Evolutionary conservation across 768 basidiomycete species (phyloP).

Genomic region (Amanita pseudoporphyria): DNA sequence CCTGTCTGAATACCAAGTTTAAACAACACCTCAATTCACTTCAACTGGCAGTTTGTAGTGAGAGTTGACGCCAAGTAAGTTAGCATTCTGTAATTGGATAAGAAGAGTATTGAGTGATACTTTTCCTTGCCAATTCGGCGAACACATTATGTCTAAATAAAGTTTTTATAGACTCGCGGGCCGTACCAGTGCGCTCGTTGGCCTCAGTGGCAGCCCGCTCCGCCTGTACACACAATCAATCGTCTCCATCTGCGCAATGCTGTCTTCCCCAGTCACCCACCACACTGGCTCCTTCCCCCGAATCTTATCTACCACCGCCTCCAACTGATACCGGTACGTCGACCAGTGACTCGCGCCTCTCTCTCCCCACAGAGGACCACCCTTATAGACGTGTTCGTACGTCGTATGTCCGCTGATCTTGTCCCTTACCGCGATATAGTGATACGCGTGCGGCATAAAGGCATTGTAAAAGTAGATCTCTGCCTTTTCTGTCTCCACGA

Average conservation of each 20-base stretch:
- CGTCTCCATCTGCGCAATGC: constrained; percentile 32
- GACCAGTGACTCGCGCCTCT: constrained; percentile 39
- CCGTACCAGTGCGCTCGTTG: not conserved
- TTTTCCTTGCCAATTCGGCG: too few relatives aligned
- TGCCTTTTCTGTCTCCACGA: constrained; percentile 35
- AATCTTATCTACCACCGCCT: constrained; percentile 45
- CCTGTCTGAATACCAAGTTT: too few relatives aligned
- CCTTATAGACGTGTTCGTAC: constrained; percentile 22
- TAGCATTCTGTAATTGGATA: too few relatives aligned
- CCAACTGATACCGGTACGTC: constrained; percentile 47
- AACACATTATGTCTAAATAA: too few relatives aligned
- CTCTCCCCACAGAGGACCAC: constrained; percentile 15
- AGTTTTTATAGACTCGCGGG: too few relatives aligned
- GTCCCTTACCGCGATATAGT: constrained; percentile 32
- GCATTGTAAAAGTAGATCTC: constrained; percentile 35
- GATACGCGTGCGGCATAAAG: constrained; percentile 30
- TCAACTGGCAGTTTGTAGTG: too few relatives aligned
- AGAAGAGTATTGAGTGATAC: too few relatives aligned
- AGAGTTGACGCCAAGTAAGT: too few relatives aligned
- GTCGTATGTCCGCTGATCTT: constrained; percentile 14
- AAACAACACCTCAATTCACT: too few relatives aligned
- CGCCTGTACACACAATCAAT: constrained; percentile 37
- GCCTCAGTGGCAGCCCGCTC: constrained; percentile 12
- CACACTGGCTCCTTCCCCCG: constrained; percentile 27
- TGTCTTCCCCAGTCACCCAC: constrained; percentile 36